A percentile compares a stretch with the other conserved stretches of the same genome.
Conservation (phyloP, 768 basidiomycete species). For the Tulasnella sp. region DNA sequence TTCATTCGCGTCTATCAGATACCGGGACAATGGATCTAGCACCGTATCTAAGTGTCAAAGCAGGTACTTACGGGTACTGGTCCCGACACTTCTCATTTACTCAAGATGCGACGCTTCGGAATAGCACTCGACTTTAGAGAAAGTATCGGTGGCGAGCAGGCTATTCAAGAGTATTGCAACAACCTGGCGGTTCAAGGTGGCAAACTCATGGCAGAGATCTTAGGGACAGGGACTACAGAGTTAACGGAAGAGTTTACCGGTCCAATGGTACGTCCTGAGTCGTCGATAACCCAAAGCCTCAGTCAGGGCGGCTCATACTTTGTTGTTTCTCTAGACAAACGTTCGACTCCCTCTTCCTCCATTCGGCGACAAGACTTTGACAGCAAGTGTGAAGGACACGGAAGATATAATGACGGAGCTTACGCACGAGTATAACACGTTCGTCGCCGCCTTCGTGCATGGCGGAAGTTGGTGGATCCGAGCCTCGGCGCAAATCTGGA, state of each 20-base stretch:
- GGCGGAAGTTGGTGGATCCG: constrained; percentile 16
- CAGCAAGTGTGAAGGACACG: background rate
- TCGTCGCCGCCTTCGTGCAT: constrained; percentile 11
- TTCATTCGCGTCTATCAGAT: constrained; percentile 36
- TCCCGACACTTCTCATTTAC: background rate
- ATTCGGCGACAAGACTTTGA: background rate
- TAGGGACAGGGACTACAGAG: constrained; percentile 56
- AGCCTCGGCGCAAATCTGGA: constrained; percentile 17
- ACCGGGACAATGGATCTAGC: constrained; percentile 50
- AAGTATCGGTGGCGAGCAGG: constrained; percentile 62
- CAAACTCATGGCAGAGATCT: constrained; percentile 40
- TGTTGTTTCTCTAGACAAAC: constrained; percentile 12
- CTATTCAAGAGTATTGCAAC: constrained; percentile 61
- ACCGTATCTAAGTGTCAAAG: constrained; percentile 41
- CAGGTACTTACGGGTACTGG: constrained; percentile 31
- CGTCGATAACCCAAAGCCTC: background rate
- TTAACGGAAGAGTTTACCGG: constrained; percentile 47
- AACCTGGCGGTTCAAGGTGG: constrained; percentile 58
- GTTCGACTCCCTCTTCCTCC: constrained; percentile 19
- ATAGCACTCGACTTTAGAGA: constrained; percentile 61
- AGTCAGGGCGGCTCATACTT: no score
- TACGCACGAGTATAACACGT: background rate
- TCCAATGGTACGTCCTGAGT: constrained; percentile 47
- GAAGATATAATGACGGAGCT: background rate
- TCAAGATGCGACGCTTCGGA: background rate